These are phyloP conservation scores for Ramularia endophylla DNA, from an alignment of 2,329 filamentous ascomycete species.

Conservation along the genomic window DNA sequence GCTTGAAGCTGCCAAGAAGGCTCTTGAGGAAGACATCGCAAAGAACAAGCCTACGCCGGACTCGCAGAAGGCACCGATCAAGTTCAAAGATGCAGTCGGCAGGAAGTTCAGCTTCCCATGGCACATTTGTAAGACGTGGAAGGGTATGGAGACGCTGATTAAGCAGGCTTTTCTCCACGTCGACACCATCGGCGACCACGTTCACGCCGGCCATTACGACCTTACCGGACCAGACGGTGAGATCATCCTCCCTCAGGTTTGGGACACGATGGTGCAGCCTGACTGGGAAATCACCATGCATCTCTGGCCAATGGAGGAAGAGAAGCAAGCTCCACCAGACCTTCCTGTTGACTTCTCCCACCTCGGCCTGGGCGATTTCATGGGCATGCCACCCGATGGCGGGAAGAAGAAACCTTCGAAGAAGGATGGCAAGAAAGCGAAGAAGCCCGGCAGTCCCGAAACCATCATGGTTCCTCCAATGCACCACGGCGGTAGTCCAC, in stretches of 20 bases:
- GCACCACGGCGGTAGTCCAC: slow-evolving; percentile 9
- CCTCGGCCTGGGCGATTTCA: slow-evolving; percentile 12
- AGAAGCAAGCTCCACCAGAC: slow-evolving; percentile 17
- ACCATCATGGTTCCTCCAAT: slow-evolving; percentile 13
- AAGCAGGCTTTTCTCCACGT: slow-evolving; percentile 45
- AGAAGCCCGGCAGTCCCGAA: slow-evolving; percentile 12
- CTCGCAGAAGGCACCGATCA: slow-evolving; percentile 66
- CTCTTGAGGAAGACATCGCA: slow-evolving; percentile 42
- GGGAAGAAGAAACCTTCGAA: slow-evolving; percentile 12
- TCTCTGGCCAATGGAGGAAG: slow-evolving; percentile 41
- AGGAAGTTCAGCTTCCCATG: slow-evolving; percentile 91
- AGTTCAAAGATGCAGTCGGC: slow-evolving; percentile 86
- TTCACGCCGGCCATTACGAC: slow-evolving; percentile 43
- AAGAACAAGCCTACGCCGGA: slow-evolving; percentile 45
- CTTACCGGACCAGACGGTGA: slow-evolving; percentile 43
- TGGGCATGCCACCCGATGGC: slow-evolving; percentile 9
- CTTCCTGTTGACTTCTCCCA: slow-evolving; percentile 5
- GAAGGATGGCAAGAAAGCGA: slow-evolving; percentile 11
- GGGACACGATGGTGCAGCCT: slow-evolving; percentile 44
- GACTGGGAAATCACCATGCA: slow-evolving; percentile 46
- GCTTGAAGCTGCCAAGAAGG: slow-evolving; percentile 45
- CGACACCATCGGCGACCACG: slow-evolving; percentile 41
- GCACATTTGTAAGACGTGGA: slow-evolving; percentile 66
- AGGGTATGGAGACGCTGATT: slow-evolving; percentile 46
- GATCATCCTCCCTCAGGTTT: slow-evolving; percentile 45